A percentile compares a stretch with the other conserved stretches of the same genome.
Conservation (phyloP, 1,139 yeast species). For the Geotrichum aggregatum region DNA sequence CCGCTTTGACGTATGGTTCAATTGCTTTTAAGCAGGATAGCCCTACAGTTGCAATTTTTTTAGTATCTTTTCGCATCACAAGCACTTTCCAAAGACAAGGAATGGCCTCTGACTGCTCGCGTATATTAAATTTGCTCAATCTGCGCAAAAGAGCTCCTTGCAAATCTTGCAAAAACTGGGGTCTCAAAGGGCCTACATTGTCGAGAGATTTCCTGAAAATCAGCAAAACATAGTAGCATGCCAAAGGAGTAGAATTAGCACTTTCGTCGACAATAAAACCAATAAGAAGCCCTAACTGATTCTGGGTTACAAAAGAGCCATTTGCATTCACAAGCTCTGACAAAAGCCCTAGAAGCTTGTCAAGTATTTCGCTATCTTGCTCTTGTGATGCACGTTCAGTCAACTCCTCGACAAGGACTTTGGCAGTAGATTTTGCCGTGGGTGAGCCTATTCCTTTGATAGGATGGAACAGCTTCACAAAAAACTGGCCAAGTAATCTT, state of each 20-base stretch:
- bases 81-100: conserved; percentile 62
- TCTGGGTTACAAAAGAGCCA: conserved; percentile 53
- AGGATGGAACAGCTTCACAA: conserved; percentile 21
- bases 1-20: conserved; percentile 42
- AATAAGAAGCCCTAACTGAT: conserved; percentile 57
- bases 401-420: conserved; percentile 26
- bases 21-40: conserved; percentile 53
- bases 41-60: conserved; percentile 56
- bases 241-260: conserved; percentile 37
- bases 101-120: conserved; percentile 63
- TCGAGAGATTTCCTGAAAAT: conserved; percentile 52
- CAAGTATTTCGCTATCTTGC: conserved; percentile 30
- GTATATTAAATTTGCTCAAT: conserved; percentile 55
- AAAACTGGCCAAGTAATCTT: conserved; percentile 19
- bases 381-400: conserved; percentile 27
- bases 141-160: conserved; percentile 51
- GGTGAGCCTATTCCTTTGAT: conserved; percentile 25
- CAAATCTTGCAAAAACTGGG: conserved; percentile 49
- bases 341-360: conserved; percentile 46
- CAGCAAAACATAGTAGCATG: conserved; percentile 49
- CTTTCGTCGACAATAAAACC: conserved; percentile 54
- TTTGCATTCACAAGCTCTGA: conserved; percentile 52
- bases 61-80: conserved; percentile 44
- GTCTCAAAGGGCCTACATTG: conserved; percentile 45
- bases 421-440: conserved; percentile 22